Evolutionary conservation across 2,329 filamentous ascomycete species (phyloP), one percentile per base, ranked within the genome.

Genomic region (Thielaviopsis musarum): DNA sequence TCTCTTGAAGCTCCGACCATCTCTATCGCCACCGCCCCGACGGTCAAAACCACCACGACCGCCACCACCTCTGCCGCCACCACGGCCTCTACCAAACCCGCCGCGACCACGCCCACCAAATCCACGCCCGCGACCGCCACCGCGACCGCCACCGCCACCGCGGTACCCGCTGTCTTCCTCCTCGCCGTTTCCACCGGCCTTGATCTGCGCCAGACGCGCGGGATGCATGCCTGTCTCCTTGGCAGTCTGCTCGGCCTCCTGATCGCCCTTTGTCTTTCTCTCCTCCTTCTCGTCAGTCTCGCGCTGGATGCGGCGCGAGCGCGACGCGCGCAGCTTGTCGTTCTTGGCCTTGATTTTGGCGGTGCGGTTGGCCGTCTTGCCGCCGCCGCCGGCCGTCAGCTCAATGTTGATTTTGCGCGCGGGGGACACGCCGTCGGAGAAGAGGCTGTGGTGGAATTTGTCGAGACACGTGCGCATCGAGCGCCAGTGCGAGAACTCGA

Each of bases 381-480:
- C 85, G 62, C 91, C 91, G 49, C 91, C 91, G 57, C 91, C 91
- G 61, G 87, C 91, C 65, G 90, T 95, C 65, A 97, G 73, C 73
- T 96, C 91, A 26, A 96, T 87, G 69, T 95, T 96, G 67, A 97
- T 94, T 72, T 84, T 87, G 66, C 91, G 77, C 57, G 83, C 73
- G 17, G 74, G 69, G 51, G 73, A 75, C 17, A 71, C 63, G 63
- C 75, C 74, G 71, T 83, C 75, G 69, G 76, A 71, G 69, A 96
- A 94, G 64, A 78, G 78, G 62, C 82, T 86, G 73, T 96, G 91
- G 73, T 97, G 91, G 73, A 91, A 91, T 64, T 89, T 82, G 71
- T 91, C 88, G 62, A 97, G 77, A 68, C 89, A 95, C 34, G 88
- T 93, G 76, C 94, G 87, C 89, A 95, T 94, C 68, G 86, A 82